Evolutionary conservation across 148 eudicot genomes (phyloP).

Genomic region (Camellia granthamiana): DNA sequence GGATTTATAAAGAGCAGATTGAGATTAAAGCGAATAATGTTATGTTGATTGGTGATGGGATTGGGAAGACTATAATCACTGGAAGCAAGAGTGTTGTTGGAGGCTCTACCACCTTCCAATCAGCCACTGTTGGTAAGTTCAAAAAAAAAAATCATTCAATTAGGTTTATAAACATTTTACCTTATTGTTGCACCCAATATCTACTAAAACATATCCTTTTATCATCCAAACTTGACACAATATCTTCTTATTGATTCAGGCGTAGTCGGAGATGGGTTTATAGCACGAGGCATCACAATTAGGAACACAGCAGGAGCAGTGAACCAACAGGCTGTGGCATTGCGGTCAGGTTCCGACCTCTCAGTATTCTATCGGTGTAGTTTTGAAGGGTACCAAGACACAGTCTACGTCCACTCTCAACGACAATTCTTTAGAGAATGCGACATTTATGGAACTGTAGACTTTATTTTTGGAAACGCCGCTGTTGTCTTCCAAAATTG

Average conservation of each 20-base stretch:
- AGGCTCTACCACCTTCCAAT: slow-evolving; percentile 63
- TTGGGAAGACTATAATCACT: slow-evolving; percentile 70
- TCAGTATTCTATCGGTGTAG: slow-evolving; percentile 79
- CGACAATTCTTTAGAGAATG: slow-evolving; percentile 73
- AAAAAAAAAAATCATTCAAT: not conserved
- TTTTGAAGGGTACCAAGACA: slow-evolving; percentile 87
- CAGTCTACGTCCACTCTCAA: slow-evolving; percentile 58
- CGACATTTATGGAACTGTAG: slow-evolving; percentile 65
- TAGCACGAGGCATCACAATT: slow-evolving; percentile 70
- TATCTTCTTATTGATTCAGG: slow-evolving; percentile 32
- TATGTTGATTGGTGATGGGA: slow-evolving; percentile 79
- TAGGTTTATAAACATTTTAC: no score
- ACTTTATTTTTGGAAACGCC: slow-evolving; percentile 78
- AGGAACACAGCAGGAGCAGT: slow-evolving; percentile 70
- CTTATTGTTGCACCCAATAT: no score
- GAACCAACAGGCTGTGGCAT: slow-evolving; percentile 78
- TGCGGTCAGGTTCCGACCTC: slow-evolving; percentile 68
- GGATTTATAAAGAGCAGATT: slow-evolving; percentile 58
- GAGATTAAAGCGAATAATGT: slow-evolving; percentile 39
- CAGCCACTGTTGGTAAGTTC: slow-evolving; percentile 81
- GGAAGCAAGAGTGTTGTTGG: slow-evolving; percentile 77
- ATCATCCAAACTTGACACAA: not conserved
- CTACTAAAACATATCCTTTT: not conserved
- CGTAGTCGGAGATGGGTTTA: slow-evolving; percentile 52
- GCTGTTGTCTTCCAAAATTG: slow-evolving; percentile 73